Base-by-base conservation (phyloP, 2,329 filamentous ascomycete species). In the Cylindrodendrum hubeiense region DNA sequence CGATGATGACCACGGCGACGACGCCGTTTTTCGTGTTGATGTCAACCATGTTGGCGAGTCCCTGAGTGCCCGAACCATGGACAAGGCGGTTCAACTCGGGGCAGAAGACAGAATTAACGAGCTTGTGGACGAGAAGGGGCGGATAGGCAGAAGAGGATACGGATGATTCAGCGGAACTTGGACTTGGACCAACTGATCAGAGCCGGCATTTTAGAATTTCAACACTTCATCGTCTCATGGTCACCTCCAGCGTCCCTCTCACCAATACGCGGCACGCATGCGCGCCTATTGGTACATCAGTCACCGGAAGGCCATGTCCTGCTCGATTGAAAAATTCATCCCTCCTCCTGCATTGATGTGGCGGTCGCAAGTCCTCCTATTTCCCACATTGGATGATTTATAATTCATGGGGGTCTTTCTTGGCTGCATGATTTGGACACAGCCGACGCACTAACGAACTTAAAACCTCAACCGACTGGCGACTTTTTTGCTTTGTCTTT, bases 1-100 rank as follows among this genome's bases (percentile, higher is more conserved):
- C 64, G 49, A 56, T 53, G 50, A 74, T 71, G 52, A 74, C 41
- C 22, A 49, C 34, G 19, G 71, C 67, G 19, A 70, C 55, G 22
- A 33, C 51, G 46, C 70, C 70, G 28, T 43, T 64, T 41, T 69
- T 69, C 21, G 69, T 63, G 30, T 56, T 43, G 22, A 54, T 19
- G 37, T 59, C 49, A 30, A 57, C 13, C 61, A 64, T 64, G 49
- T 6, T 49, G 49, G 43, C 12, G 26, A 21, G 22, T 34, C 41
- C 26, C 43, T 19, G 26, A 21, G 22, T 34, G 49, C 26, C 33
- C 47, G 41, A 22, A 28, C 49, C 22, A 22, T n/a, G n/a, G n/a
- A n/a, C n/a, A n/a, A n/a, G n/a, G n/a, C n/a, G n/a, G n/a, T n/a
- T n/a, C n/a, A n/a, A n/a, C n/a, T n/a, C n/a, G 34, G 19, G 44